A percentile compares a stretch with the other conserved stretches of the same genome.
Conservation (phyloP, 164 flowering plant species). For the Piper betle region DNA sequence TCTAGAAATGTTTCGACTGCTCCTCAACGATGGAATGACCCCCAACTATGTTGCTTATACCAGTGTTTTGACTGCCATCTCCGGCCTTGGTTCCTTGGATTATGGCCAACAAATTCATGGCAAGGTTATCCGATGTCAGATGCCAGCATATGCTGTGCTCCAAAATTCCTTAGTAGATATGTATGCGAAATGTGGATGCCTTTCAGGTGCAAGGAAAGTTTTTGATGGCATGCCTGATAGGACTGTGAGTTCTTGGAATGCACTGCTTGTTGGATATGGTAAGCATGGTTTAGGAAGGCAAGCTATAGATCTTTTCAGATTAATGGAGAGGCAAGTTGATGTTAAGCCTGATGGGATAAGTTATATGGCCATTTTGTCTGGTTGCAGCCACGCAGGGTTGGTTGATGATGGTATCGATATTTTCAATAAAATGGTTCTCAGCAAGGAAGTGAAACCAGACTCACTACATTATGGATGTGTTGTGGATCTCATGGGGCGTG, state of each 20-base stretch:
- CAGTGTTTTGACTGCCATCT: constrained; percentile 20
- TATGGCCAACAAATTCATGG: constrained; percentile 21
- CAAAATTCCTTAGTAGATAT: constrained; percentile 23
- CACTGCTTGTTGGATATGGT: constrained; percentile 24
- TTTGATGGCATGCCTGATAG: constrained; percentile 19
- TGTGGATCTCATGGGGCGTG: constrained; percentile 26
- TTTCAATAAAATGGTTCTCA: constrained; percentile 13
- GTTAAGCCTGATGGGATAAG: constrained; percentile 17
- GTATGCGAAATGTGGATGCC: constrained; percentile 26
- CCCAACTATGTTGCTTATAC: constrained; percentile 25
- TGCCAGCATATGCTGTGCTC: constrained; percentile 17
- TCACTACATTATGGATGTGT: constrained; percentile 22
- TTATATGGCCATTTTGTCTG: constrained; percentile 20
- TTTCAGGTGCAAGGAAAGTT: constrained; percentile 14
- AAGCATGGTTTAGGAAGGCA: constrained; percentile 25
- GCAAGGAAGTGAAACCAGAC: constrained; percentile 11
- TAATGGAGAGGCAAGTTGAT: constrained; percentile 10
- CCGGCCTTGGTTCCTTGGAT: constrained; percentile 24
- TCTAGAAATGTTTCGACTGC: constrained; percentile 14
- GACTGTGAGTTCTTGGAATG: constrained; percentile 22
- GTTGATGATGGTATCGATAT: constrained; percentile 18
- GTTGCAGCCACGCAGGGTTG: constrained; percentile 26
- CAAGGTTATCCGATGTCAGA: constrained; percentile 11
- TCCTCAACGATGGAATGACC: constrained; percentile 18
- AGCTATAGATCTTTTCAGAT: constrained; percentile 16